Evolutionary conservation across 345 rosid genomes (phyloP).

Genomic region (Hypericum perforatum): DNA sequence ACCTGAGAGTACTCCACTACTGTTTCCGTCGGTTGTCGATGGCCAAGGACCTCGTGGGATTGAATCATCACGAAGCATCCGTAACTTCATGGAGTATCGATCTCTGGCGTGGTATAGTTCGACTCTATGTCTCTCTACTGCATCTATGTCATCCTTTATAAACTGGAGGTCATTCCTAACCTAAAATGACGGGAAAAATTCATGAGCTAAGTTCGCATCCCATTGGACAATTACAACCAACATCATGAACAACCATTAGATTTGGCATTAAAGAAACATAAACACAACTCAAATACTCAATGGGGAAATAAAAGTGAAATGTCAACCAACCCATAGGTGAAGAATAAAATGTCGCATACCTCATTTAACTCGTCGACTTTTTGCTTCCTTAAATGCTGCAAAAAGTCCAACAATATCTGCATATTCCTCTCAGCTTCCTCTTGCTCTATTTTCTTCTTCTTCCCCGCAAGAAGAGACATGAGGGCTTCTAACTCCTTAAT

Average conservation of each 20-base stretch:
- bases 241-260: no score
- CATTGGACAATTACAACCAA: no score
- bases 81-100: slow-evolving; percentile 62
- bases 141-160: slow-evolving; percentile 80
- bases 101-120: slow-evolving; percentile 78
- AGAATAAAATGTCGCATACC: slow-evolving; percentile 31
- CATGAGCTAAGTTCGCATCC: no score
- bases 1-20: slow-evolving; percentile 40
- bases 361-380: slow-evolving; percentile 80
- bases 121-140: slow-evolving; percentile 80
- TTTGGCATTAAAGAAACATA: no score
- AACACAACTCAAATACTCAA: no score
- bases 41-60: slow-evolving; percentile 53
- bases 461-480: slow-evolving; percentile 63
- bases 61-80: slow-evolving; percentile 80
- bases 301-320: no score
- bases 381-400: slow-evolving; percentile 76
- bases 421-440: slow-evolving; percentile 97
- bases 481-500: slow-evolving; percentile 83
- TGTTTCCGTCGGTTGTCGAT: slow-evolving; percentile 42
- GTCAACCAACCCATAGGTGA: no score
- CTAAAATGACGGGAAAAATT: slow-evolving; percentile 17
- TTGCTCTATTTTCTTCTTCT: slow-evolving; percentile 90
- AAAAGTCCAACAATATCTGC: slow-evolving; percentile 88
- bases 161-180: slow-evolving; percentile 75